Conservation (phyloP, 2,329 filamentous ascomycete species). For the Penicillium sp. region DNA sequence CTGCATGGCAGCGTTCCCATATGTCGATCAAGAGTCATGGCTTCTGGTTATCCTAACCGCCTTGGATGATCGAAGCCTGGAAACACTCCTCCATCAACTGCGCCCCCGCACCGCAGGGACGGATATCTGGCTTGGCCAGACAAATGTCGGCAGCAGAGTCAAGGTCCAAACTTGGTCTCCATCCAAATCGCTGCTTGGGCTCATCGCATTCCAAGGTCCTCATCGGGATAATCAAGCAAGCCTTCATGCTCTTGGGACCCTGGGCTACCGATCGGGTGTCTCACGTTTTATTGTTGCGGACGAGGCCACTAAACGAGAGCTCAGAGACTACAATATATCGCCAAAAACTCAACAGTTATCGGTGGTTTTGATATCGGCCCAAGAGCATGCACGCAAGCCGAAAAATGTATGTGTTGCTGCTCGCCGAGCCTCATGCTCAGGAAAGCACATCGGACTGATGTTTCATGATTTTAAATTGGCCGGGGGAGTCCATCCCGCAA, state of each 20-base stretch:
- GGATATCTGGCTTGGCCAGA: no score
- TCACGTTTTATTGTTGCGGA: not conserved
- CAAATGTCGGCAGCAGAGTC: not conserved
- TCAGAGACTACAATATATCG: not conserved
- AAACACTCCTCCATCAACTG: no score
- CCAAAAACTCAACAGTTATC: not conserved
- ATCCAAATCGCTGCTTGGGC: not conserved
- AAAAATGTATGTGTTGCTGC: not conserved
- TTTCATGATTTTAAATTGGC: no score
- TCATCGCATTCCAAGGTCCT: not conserved
- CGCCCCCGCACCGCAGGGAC: no score
- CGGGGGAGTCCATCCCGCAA: no score
- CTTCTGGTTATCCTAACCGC: no score
- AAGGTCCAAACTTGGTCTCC: not conserved
- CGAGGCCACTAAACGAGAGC: not conserved
- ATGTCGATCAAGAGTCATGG: no score
- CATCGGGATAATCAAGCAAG: not conserved
- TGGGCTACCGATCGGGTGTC: not conserved
- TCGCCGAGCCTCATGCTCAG: no score
- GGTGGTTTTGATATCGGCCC: not conserved
- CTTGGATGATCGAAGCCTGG: no score
- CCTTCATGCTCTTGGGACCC: not conserved
- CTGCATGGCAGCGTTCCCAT: no score
- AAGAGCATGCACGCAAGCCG: no score
- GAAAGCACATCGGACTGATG: no score